Conservation (phyloP, 1,139 yeast genomes). For the Suhomyces bribrorum region DNA sequence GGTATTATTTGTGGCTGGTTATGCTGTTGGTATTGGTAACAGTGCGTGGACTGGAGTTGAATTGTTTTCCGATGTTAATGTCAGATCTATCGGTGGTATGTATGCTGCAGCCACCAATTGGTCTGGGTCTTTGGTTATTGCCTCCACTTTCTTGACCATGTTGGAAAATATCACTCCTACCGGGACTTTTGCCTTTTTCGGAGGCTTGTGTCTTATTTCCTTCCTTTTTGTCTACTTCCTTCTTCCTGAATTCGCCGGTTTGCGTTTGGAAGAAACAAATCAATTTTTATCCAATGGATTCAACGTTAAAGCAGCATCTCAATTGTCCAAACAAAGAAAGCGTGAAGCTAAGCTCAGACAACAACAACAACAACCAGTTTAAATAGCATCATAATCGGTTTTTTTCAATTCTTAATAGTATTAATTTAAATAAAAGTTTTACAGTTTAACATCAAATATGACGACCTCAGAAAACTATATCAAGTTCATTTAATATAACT, state of each 20-base stretch:
- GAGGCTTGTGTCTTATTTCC: slow-evolving; percentile 73
- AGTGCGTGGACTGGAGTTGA: slow-evolving; percentile 99
- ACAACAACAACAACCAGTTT: slow-evolving; percentile 5
- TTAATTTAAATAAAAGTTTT: neutral
- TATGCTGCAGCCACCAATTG: slow-evolving; percentile 94
- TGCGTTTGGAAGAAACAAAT: slow-evolving; percentile 90
- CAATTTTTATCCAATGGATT: slow-evolving; percentile 78
- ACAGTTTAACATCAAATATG: too few relatives aligned
- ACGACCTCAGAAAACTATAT: too few relatives aligned
- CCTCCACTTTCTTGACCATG: slow-evolving; percentile 93
- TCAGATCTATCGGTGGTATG: slow-evolving; percentile 89
- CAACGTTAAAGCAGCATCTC: slow-evolving; percentile 71
- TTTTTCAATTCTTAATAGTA: neutral
- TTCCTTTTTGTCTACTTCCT: slow-evolving; percentile 74
- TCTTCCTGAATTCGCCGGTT: slow-evolving; percentile 89
- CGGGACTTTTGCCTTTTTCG: slow-evolving; percentile 90
- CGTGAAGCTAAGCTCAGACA: slow-evolving; percentile 10
- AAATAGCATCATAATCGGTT: slow-evolving; percentile 1
- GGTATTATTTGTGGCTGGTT: slow-evolving; percentile 84
- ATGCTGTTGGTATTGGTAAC: slow-evolving; percentile 93
- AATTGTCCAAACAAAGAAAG: slow-evolving; percentile 57
- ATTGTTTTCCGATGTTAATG: slow-evolving; percentile 82
- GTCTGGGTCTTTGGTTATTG: slow-evolving; percentile 90
- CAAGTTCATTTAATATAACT: too few relatives aligned
- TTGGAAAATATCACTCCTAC: slow-evolving; percentile 89